A percentile compares a stretch with the other conserved stretches of the same genome.
Evolutionary conservation across 2,329 filamentous ascomycete genomes (phyloP).

Genomic region (Colletotrichum orbiculare): DNA sequence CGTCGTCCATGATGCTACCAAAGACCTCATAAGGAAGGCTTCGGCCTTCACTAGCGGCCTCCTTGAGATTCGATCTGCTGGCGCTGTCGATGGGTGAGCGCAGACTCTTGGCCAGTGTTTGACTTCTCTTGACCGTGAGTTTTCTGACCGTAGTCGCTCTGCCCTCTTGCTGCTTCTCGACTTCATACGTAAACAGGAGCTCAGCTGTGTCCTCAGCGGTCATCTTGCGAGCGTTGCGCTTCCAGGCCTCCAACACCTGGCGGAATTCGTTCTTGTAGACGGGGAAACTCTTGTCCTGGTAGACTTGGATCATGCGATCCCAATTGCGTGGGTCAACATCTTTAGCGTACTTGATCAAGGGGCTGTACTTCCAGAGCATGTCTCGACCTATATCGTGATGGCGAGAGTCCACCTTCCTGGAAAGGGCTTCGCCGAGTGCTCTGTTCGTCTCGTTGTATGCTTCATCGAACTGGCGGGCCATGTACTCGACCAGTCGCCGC

Average conservation of each 20-base stretch:
- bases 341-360: constrained; percentile 86
- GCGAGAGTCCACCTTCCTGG: constrained; percentile 75
- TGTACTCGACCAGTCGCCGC: constrained; percentile 81
- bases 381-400: constrained; percentile 79
- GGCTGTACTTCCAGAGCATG: constrained; percentile 87
- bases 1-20: constrained; percentile 80
- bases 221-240: constrained; percentile 79
- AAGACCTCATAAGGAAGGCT: constrained; percentile 86
- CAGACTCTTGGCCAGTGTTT: constrained; percentile 82
- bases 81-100: constrained; percentile 74
- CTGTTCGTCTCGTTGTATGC: constrained; percentile 77
- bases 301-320: constrained; percentile 81
- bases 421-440: constrained; percentile 68
- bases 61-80: constrained; percentile 64
- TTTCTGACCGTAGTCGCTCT: constrained; percentile 84
- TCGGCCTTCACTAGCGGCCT: constrained; percentile 68
- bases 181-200: constrained; percentile 85
- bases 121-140: constrained; percentile 92
- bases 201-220: constrained; percentile 79
- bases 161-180: constrained; percentile 86
- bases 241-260: constrained; percentile 82
- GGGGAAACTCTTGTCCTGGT: constrained; percentile 79
- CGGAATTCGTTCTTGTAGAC: constrained; percentile 87
- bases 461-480: constrained; percentile 82
- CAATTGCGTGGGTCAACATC: constrained; percentile 87